Evolutionary conservation across 208 protist species (phyloP).

Genomic region (Entamoeba dispar): DNA sequence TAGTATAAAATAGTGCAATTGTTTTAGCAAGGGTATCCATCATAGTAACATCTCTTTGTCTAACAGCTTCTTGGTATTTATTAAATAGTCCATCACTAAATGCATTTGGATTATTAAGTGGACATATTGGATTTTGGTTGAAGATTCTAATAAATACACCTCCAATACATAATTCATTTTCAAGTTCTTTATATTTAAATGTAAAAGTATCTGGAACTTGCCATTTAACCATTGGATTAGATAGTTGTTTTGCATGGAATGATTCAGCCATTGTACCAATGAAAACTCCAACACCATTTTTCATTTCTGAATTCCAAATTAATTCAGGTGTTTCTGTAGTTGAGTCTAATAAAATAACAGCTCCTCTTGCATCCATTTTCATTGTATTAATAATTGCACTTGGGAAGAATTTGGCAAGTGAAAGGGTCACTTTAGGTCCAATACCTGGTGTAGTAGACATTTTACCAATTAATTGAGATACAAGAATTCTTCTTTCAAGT

Average conservation of each 20-base stretch:
- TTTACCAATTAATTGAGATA: not conserved
- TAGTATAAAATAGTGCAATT: not conserved
- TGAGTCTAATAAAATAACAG: not conserved
- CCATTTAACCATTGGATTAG: not conserved
- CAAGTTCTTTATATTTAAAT: not conserved
- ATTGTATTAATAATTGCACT: not conserved
- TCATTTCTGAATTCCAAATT: not conserved
- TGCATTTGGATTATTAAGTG: not conserved
- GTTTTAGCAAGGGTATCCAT: not conserved
- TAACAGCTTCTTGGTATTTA: not conserved
- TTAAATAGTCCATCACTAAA: not conserved
- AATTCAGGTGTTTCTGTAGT: not conserved
- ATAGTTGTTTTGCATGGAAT: not conserved
- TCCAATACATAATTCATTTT: not conserved
- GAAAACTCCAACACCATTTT: not conserved
- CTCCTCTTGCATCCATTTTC: not conserved
- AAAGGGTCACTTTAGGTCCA: not conserved
- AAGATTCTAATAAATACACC: not conserved
- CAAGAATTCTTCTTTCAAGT: not conserved
- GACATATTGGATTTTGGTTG: not conserved
- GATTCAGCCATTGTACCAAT: not conserved
- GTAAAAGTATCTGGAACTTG: not conserved
- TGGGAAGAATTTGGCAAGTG: not conserved
- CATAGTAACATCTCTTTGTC: not conserved
- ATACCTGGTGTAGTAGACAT: not conserved